Conservation (phyloP, 805 yeast species). For the Pichia pseudocactophila region DNA sequence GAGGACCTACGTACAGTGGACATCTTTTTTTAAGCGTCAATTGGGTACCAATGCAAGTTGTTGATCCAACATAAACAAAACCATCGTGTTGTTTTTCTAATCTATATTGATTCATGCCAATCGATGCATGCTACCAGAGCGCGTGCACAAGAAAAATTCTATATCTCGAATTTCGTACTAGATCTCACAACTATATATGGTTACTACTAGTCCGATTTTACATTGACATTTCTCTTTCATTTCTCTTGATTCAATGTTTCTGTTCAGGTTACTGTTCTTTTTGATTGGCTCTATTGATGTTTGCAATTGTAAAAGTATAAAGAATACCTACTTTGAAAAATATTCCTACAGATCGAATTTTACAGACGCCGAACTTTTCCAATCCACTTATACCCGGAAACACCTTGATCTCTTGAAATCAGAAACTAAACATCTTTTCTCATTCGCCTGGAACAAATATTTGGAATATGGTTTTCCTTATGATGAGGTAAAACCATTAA, state of each 20-base stretch:
- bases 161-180: too few relatives aligned
- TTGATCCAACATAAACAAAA: not conserved
- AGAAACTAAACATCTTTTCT: constrained; percentile 50
- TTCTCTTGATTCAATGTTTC: too few relatives aligned
- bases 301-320: not conserved
- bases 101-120: not conserved
- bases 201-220: too few relatives aligned
- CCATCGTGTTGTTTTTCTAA: not conserved
- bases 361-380: constrained; percentile 16
- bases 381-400: constrained; percentile 20
- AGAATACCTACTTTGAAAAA: constrained; percentile 5
- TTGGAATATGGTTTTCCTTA: constrained; percentile 63
- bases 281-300: not conserved
- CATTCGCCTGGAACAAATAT: constrained; percentile 70
- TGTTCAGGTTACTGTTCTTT: too few relatives aligned
- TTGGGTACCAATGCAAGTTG: not conserved
- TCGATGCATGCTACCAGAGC: too few relatives aligned
- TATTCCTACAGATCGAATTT: constrained; percentile 12
- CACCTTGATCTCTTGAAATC: constrained; percentile 24
- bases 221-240: too few relatives aligned
- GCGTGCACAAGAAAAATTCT: too few relatives aligned
- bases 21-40: not conserved
- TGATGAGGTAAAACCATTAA: constrained; percentile 72
- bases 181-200: too few relatives aligned
- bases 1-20: constrained; percentile 4